A percentile compares a stretch with the other conserved stretches of the same genome.
Evolutionary conservation across 768 basidiomycete species (phyloP).

Genomic region (Multifurca ochricompacta): DNA sequence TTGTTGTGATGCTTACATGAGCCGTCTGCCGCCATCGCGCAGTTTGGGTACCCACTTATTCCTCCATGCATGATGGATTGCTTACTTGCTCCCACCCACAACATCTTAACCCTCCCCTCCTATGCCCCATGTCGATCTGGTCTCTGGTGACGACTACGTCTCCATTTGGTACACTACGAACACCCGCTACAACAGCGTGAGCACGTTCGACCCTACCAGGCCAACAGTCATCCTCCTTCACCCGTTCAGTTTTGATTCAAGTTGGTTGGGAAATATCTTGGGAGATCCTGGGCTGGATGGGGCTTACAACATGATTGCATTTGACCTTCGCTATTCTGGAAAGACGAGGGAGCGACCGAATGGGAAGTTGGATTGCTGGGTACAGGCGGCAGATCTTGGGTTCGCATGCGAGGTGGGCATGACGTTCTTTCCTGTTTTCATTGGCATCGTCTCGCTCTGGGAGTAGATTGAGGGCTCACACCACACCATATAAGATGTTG

Average conservation of each 20-base stretch:
- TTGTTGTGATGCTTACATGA: constrained; percentile 9
- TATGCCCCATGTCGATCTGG: constrained; percentile 67
- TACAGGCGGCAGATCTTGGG: constrained; percentile 72
- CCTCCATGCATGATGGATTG: no score
- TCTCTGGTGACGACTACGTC: constrained; percentile 55
- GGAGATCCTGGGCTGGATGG: constrained; percentile 54
- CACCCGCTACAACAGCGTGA: constrained; percentile 47
- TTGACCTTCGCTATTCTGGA: constrained; percentile 63
- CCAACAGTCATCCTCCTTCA: constrained; percentile 63
- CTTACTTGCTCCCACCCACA: neutral
- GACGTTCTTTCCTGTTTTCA: neutral
- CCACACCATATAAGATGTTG: constrained; percentile 37
- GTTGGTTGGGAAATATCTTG: constrained; percentile 61
- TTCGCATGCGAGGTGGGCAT: constrained; percentile 50
- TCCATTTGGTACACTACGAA: constrained; percentile 70
- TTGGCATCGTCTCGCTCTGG: neutral
- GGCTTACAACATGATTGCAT: constrained; percentile 63
- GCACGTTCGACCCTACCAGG: constrained; percentile 56
- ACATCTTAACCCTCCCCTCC: neutral
- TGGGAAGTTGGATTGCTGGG: constrained; percentile 63
- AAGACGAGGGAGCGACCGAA: constrained; percentile 46
- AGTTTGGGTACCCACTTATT: neutral
- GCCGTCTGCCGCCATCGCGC: neutral
- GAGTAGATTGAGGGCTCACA: neutral
- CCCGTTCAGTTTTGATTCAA: constrained; percentile 58